phyloP scores from a whole-genome alignment of 2,329 filamentous ascomycete species.

The Meredithiella fracta region DNA sequence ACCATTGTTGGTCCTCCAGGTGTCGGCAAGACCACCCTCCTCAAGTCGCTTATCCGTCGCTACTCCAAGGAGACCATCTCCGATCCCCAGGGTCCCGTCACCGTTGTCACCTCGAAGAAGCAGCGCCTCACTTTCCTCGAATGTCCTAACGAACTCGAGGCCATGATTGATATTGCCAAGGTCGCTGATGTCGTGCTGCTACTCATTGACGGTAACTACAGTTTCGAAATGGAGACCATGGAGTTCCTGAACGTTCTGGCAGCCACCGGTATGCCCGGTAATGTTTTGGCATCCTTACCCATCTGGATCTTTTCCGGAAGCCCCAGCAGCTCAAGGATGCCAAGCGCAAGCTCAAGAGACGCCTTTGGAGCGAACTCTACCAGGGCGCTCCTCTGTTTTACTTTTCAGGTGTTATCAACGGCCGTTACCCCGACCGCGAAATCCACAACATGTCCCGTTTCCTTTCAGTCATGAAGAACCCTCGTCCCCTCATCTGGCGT shows the following conservation, averaged over 20 bases:
- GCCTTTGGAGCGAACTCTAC: slow-evolving; percentile 94
- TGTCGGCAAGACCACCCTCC: slow-evolving; percentile 84
- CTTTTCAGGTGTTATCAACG: slow-evolving; percentile 88
- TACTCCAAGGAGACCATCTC: slow-evolving; percentile 93
- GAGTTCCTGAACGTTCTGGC: slow-evolving; percentile 90
- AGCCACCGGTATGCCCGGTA: slow-evolving; percentile 94
- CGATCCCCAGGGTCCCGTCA: slow-evolving; percentile 79
- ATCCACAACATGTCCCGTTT: slow-evolving; percentile 91
- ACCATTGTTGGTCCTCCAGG: slow-evolving; percentile 89
- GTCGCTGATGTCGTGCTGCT: slow-evolving; percentile 92
- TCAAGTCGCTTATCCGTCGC: slow-evolving; percentile 84
- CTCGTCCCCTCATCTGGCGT: slow-evolving; percentile 85
- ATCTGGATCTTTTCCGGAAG: slow-evolving; percentile 88
- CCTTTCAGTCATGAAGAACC: slow-evolving; percentile 97
- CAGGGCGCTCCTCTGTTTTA: slow-evolving; percentile 96
- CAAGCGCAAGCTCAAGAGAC: slow-evolving; percentile 90
- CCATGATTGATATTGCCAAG: slow-evolving; percentile 94
- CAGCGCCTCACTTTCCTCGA: slow-evolving; percentile 90
- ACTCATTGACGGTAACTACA: slow-evolving; percentile 97
- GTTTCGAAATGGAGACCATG: slow-evolving; percentile 99
- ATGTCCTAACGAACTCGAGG: slow-evolving; percentile 89
- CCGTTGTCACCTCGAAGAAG: slow-evolving; percentile 90
- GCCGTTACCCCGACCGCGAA: slow-evolving; percentile 88
- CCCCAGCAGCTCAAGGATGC: slow-evolving; percentile 81
- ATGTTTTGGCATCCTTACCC: slow-evolving; percentile 91